Base-by-base conservation (phyloP, 805 yeast species). In the Candida coleopterorum region DNA sequence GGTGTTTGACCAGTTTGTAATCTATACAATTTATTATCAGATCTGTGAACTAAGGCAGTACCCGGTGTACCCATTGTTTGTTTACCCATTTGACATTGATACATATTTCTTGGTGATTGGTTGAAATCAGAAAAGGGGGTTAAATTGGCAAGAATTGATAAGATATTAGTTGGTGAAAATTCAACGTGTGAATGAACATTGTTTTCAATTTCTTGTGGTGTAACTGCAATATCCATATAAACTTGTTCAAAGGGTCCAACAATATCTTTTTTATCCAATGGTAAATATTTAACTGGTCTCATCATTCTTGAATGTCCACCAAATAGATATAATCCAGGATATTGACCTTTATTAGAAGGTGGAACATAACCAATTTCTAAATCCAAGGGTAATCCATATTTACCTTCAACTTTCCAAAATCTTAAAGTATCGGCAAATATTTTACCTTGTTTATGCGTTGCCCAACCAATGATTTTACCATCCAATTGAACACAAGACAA, bases 31-130 rank as follows among this genome's bases (percentile, higher is more conserved):
- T 90, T 93, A 69, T 93, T 93, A 62, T 93, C 98, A 1, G 96
- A 84, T 62, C 98, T 77, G 61, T 88, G 95, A 30, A 70, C 76
- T 37, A 90, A 70, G 0, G 95, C 97, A 45, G 93, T 96, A 67
- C 97, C 97, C 7, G 98, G 98, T 4, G 98, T 93, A 64, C 98
- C 98, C 98, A 93, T 93, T 15, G 98, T 90, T 71, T 93, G 98
- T 69, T 93, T 93, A 78, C 97, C 97, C 98, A 93, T 93, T 74
- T 93, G 98, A 68, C 98, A 93, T 70, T 93, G 98, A 62, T 93
- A 93, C 97, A 93, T 93, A 62, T 93, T 93, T 79, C 98, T 85
- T 55, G 98, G 98, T 18, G 97, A 89, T 71, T 93, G 98, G 64
- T 93, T 93, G 71, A 93, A 93, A 62, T 93, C 98, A 2, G 97